phyloP scores from a whole-genome alignment of 345 rosid species.

The Populus deltoides region DNA sequence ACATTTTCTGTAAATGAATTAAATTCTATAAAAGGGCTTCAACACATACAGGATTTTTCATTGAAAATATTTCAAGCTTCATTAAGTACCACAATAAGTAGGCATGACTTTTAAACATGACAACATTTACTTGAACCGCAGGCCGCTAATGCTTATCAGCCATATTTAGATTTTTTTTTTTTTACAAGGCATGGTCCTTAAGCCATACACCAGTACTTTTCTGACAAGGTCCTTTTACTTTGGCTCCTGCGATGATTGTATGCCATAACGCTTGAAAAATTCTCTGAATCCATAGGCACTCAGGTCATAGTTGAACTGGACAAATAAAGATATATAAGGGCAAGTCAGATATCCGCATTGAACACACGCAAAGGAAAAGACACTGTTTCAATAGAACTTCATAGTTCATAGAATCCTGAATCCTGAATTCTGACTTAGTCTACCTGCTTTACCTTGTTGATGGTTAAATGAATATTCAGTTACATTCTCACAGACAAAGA shows the following conservation, averaged over 20 bases:
- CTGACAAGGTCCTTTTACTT: constrained; percentile 17
- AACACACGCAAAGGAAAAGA: neutral
- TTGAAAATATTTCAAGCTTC: neutral
- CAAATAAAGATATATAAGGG: neutral
- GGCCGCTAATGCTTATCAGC: neutral
- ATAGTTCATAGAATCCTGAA: neutral
- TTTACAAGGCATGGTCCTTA: no score
- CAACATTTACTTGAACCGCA: neutral
- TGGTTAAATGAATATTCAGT: neutral
- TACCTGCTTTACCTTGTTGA: neutral
- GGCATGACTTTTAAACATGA: neutral
- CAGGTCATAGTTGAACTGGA: constrained; percentile 75
- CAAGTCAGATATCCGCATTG: neutral
- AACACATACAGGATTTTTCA: no score
- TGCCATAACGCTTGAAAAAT: constrained; percentile 73
- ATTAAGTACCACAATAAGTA: neutral
- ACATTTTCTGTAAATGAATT: no score
- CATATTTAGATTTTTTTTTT: neutral
- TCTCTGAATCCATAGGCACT: constrained; percentile 94
- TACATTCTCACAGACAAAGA: neutral
- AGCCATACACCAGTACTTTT: neutral
- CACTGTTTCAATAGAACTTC: neutral
- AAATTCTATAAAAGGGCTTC: no score
- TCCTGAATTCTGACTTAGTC: neutral
- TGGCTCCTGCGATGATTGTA: constrained; percentile 35